Evolutionary conservation across 164 flowering plant genomes (phyloP), one percentile per base, ranked within the genome.

Genomic region (Euptelea pleiosperma): DNA sequence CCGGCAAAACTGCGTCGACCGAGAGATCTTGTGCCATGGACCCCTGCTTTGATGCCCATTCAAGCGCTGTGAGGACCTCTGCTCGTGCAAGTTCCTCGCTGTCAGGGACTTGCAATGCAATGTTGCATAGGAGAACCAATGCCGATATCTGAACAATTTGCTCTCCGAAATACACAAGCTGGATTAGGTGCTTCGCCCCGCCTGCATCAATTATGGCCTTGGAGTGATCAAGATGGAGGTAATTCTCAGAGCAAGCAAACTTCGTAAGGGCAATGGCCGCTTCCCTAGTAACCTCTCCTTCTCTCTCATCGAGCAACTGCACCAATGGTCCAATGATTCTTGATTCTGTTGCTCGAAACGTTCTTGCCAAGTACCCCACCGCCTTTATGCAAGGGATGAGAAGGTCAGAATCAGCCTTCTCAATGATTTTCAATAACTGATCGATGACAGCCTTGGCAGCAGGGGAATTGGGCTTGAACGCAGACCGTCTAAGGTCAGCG

Each of bases 381-480:
- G 90, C 69, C 54, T 58, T 64, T n/a, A 85, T 62, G 67, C 90
- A 80, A 0, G 97, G 90, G 0, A 76, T 16, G 1, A 90, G 74
- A 10, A 85, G 83, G 8, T 83, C 80, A 0, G 82, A 75, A 34
- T 85, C 79, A 0, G 75, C 84, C 34, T 66, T 58, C 21, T 79
- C 76, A 10, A 87, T 68, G 6, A 87, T 71, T 46, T 63, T 64
- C 4, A 90, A 72, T 4, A 90, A 49, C 52, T 90, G 95, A 11
- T 90, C 97, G 0, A 87, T 75, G 0, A 89, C 90, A 0, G 97
- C 92, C 71, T 73, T 85, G 34, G 88, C 85, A 3, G 94, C 83
- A 0, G 92, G 92, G 21, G 97, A 78, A 18, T 81, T 90, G 14
- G 97, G 95, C 72, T 90, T 90, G 75, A 90, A 90, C 0, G 95